These are phyloP conservation scores for Sparassis latifolia DNA, from an alignment of 1,284 basidiomycete species.

Conservation along the genomic window DNA sequence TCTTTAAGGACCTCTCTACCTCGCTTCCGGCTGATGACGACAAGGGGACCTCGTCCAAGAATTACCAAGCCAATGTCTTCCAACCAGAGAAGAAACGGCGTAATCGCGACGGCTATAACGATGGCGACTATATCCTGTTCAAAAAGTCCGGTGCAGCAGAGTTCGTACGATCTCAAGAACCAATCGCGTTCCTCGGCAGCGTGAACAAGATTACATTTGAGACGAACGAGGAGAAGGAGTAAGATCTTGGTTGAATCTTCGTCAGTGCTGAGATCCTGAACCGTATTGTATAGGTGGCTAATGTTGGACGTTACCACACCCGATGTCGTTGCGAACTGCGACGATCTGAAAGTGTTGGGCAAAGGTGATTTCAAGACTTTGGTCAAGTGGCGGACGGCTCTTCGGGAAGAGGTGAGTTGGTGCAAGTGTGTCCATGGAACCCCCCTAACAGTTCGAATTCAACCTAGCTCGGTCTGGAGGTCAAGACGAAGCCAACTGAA, in stretches of 20 bases:
- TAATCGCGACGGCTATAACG: slow-evolving; percentile 92
- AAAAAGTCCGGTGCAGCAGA: slow-evolving; percentile 69
- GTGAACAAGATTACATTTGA: slow-evolving; percentile 83
- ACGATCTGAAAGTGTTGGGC: slow-evolving; percentile 95
- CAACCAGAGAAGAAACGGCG: slow-evolving; percentile 96
- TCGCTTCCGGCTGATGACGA: slow-evolving; percentile 41
- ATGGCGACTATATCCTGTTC: slow-evolving; percentile 91
- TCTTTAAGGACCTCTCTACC: slow-evolving; percentile 87
- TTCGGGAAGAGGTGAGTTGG: slow-evolving; percentile 71
- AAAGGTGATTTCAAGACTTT: slow-evolving; percentile 96
- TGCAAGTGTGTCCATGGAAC: background rate
- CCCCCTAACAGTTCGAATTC: background rate
- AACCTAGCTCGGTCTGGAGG: slow-evolving; percentile 71
- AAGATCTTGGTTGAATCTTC: slow-evolving; percentile 16
- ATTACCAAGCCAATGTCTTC: slow-evolving; percentile 85
- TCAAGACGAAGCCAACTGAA: slow-evolving; percentile 63
- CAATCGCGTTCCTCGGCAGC: slow-evolving; percentile 77
- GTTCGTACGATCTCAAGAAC: slow-evolving; percentile 70
- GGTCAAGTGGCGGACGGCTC: slow-evolving; percentile 83
- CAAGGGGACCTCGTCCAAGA: slow-evolving; percentile 47
- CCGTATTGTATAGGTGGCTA: slow-evolving; percentile 51
- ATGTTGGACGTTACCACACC: slow-evolving; percentile 65
- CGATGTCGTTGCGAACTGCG: slow-evolving; percentile 79
- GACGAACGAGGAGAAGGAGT: slow-evolving; percentile 83
- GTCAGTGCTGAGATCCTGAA: slow-evolving; percentile 3